A percentile compares a stretch with the other conserved stretches of the same genome.
phyloP scores from a whole-genome alignment of 495 filamentous ascomycete species.

The Talaromyces thailandensis region DNA sequence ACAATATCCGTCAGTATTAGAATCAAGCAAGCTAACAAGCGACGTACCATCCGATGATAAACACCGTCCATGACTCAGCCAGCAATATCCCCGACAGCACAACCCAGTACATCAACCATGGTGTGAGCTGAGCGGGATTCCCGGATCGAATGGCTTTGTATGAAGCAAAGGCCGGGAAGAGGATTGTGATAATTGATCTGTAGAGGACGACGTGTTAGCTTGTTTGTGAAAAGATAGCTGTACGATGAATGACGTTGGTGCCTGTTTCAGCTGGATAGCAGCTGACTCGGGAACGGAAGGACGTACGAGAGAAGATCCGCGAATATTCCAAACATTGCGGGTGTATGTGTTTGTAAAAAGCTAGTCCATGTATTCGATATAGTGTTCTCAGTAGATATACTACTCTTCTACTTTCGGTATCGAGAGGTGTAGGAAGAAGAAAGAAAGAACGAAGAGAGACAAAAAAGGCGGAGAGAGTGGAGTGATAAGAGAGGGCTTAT shows the following conservation, averaged over 20 bases:
- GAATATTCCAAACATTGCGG: slow-evolving; percentile 69
- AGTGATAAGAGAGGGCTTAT: slow-evolving; percentile 3
- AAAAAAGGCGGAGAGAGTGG: neutral
- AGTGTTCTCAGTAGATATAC: neutral
- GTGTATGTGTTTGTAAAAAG: neutral
- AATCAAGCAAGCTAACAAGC: neutral
- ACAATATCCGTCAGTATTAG: slow-evolving; percentile 39
- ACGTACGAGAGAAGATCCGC: slow-evolving; percentile 74
- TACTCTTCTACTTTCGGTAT: neutral
- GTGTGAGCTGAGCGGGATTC: slow-evolving; percentile 81
- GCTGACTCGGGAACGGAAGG: neutral
- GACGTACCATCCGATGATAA: slow-evolving; percentile 70
- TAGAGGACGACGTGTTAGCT: slow-evolving; percentile 10
- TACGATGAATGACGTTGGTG: neutral
- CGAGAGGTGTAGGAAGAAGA: neutral
- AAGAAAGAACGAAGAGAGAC: neutral
- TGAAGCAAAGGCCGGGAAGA: slow-evolving; percentile 94
- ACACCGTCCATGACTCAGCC: slow-evolving; percentile 79
- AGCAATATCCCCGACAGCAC: slow-evolving; percentile 74
- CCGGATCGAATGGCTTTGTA: slow-evolving; percentile 95
- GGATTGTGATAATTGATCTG: slow-evolving; percentile 79
- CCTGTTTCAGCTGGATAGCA: neutral
- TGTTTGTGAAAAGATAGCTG: neutral
- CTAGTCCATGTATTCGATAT: neutral
- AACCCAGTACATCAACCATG: slow-evolving; percentile 99